Base-by-base conservation (phyloP, 1,284 basidiomycete genomes). In the Cryptococcus hybrid region DNA sequence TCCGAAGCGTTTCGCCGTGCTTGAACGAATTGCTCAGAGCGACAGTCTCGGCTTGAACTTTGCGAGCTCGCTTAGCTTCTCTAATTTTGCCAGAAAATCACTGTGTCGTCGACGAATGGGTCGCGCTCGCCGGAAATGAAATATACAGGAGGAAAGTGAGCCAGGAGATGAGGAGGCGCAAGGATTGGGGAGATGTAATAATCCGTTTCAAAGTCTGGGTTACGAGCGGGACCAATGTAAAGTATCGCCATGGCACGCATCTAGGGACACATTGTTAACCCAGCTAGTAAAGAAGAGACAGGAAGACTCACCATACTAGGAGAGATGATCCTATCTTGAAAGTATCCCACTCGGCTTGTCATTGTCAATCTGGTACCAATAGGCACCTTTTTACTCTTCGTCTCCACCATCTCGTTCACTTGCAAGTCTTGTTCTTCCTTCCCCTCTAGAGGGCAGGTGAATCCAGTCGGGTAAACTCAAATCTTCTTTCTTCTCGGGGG, bases 211-310 rank as follows among this genome's bases (percentile, higher is more conserved):
- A 98, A 92, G 76, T 98, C 92, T 12, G 95, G 94, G 71, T 92
- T 89, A 54, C 86, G 86, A 51, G 89, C 85, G 0, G 94, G 93
- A 0, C 95, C 95, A 61, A 98, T 88, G 78, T 98, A 98, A 57
- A 97, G 81, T 67, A 98, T 94, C 1, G 94, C 93, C 94, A 98
- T 98, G 0, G 94, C 92, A 45, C 95, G 89, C 89, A 97, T 95
- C 92, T 95, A 63, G 13, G 6, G 11, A 37, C 35, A 63, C 45
- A 64, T 39, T 11, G 15, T 11, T 53, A 13, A 37, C 38, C 15
- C n/a, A 30, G 8, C 13, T n/a, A 52, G 15, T 7, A 12, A 8
- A 30, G 13, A 47, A 5, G 4, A 24, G 24, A 36, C 34, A 24
- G 7, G 8, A 9, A 36, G 7, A 78, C 89, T 70, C 75, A 92